Base-by-base conservation (phyloP, 2,329 filamentous ascomycete species). In the Sphaerulina musiva region DNA sequence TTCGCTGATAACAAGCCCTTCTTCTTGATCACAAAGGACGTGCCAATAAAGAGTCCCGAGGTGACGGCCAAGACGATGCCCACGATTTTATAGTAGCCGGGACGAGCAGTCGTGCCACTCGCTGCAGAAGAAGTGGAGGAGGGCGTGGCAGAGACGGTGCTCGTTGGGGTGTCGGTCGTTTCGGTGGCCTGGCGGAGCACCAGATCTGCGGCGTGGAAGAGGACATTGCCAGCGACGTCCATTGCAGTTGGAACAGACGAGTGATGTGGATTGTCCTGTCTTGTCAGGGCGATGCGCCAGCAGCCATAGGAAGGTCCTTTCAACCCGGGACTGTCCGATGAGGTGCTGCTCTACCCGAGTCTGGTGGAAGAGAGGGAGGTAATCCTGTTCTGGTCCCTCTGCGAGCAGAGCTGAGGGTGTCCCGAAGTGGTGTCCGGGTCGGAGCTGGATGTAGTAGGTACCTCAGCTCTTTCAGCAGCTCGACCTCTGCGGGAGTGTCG, bases 11-110 rank as follows among this genome's bases (percentile, higher is more conserved):
- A 78, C 63, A 98, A 74, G 4, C 93, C 93, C 56, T 88, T 79
- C 75, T 98, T 98, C 74, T 97, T 97, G 67, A 98, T 74, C 29
- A 97, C 91, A 70, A 97, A 98, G 0, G 92, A 97, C 11, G 86
- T 80, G 51, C 93, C 93, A 68, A 98, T 98, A 70, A 97, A 97
- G 54, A 89, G 70, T 41, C 93, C 93, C 0, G 92, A 97, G 32
- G 84, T 83, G 55, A 96, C 80, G 12, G 93, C 93, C 36, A 98
- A 78, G 20, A 83, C 78, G 58, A 98, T 89, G 52, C 93, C 93
- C 61, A 97, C 81, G 26, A 85, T 82, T 69, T 96, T 97, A 79
- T 87, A 97, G 34, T 76, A 73, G 8, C 78, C 70, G 1, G 82
- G 82, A 20, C 80, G 75, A 8, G 61, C 62, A 5, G 41, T 53